Percentiles rank a stretch among this genome's conserved stretches.
phyloP scores from a whole-genome alignment of 75 land plant genomes.

The Selaginella moellendorffii region DNA sequence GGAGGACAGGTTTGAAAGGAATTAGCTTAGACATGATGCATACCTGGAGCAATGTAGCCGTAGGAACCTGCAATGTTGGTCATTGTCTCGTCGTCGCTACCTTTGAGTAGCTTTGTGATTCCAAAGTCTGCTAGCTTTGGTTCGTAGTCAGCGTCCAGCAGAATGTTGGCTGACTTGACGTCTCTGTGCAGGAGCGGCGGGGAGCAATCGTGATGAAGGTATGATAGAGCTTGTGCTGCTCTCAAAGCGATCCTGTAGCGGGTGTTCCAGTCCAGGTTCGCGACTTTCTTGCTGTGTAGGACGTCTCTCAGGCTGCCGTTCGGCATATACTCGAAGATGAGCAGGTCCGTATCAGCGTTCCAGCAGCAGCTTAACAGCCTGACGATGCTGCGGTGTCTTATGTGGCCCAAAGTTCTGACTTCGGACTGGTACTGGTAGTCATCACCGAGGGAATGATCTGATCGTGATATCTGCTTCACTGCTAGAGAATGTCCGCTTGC shows the following conservation, averaged over 20 bases:
- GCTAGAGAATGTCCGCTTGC: conserved; percentile 34
- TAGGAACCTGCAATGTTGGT: conserved; percentile 41
- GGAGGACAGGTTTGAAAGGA: not conserved
- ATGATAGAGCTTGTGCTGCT: conserved; percentile 43
- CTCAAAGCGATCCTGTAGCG: conserved; percentile 41
- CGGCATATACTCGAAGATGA: conserved; percentile 68
- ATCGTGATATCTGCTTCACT: conserved; percentile 33
- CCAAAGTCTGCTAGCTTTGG: conserved; percentile 61
- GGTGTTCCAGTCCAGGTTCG: conserved; percentile 20
- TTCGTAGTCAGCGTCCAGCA: conserved; percentile 36
- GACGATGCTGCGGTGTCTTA: conserved; percentile 67
- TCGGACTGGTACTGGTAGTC: conserved; percentile 20
- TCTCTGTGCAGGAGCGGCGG: conserved; percentile 50
- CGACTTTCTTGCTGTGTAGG: conserved; percentile 21
- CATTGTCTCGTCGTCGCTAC: conserved; percentile 14
- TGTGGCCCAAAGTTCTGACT: conserved; percentile 43
- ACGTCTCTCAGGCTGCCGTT: conserved; percentile 62
- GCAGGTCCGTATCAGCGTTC: conserved; percentile 29
- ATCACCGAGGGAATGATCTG: not conserved
- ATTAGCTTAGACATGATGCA: not conserved
- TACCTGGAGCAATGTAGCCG: conserved; percentile 72
- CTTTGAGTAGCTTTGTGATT: conserved; percentile 33
- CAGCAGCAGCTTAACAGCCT: conserved; percentile 62
- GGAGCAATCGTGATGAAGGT: conserved; percentile 49
- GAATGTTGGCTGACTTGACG: conserved; percentile 54